Percentiles rank a stretch among this genome's conserved stretches.
phyloP scores from a whole-genome alignment of 2,329 filamentous ascomycete genomes.

The Didymella pinodella region DNA sequence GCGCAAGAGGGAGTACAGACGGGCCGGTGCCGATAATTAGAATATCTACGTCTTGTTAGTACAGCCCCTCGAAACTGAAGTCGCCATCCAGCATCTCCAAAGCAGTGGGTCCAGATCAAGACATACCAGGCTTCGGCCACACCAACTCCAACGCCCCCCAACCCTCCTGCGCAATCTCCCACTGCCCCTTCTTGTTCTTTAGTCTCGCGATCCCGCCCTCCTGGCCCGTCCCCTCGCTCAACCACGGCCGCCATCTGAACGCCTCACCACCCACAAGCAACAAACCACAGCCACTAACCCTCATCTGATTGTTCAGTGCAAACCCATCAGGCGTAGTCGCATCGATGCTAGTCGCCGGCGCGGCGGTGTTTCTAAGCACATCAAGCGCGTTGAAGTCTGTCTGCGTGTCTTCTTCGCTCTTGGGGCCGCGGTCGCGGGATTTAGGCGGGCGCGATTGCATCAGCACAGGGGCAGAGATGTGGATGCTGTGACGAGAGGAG shows the following conservation, averaged over 20 bases:
- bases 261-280: constrained; percentile 86
- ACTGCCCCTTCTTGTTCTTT: constrained; percentile 80
- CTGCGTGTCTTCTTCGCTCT: constrained; percentile 68
- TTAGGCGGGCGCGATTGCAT: constrained; percentile 51
- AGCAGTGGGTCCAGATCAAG: no score
- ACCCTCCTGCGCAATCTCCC: constrained; percentile 73
- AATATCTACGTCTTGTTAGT: constrained; percentile 67
- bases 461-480: constrained; percentile 25
- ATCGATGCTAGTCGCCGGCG: constrained; percentile 83
- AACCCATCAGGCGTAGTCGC: constrained; percentile 85
- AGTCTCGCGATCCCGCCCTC: constrained; percentile 54
- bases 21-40: constrained; percentile 88
- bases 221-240: constrained; percentile 51
- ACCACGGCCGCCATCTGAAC: constrained; percentile 89
- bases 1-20: constrained; percentile 77
- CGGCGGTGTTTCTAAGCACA: constrained; percentile 76
- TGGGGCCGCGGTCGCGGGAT: constrained; percentile 66
- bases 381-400: constrained; percentile 80
- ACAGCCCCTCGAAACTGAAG: no score
- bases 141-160: constrained; percentile 80
- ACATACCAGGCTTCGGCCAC: constrained; percentile 87
- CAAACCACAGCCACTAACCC: constrained; percentile 73
- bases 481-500: constrained; percentile 26
- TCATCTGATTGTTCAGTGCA: constrained; percentile 80
- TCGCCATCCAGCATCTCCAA: no score